Evolutionary conservation across 441 rosid genomes (phyloP).

Genomic region (Bruguiera hainesii): DNA sequence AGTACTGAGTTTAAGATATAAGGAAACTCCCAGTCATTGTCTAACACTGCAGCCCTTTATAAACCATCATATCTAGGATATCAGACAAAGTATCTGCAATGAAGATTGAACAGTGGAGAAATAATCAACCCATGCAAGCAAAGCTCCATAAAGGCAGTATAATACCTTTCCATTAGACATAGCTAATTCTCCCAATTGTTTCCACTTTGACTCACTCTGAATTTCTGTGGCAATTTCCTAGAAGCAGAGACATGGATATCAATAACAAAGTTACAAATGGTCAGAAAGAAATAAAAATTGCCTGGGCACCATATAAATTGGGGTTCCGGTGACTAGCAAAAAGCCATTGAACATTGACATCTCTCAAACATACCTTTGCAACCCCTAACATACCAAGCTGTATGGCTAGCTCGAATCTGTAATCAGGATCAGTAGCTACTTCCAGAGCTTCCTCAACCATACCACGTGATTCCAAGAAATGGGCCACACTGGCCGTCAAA

Average conservation of each 20-base stretch:
- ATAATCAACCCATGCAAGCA: slow-evolving; percentile 5
- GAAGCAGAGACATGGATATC: slow-evolving; percentile 15
- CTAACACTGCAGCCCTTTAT: not conserved
- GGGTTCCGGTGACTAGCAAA: slow-evolving; percentile 6
- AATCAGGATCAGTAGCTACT: slow-evolving; percentile 95
- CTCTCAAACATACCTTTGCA: slow-evolving; percentile 63
- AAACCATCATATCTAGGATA: not conserved
- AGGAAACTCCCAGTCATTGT: too few relatives aligned
- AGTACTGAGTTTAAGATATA: too few relatives aligned
- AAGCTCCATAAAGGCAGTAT: slow-evolving; percentile 1
- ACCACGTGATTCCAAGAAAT: slow-evolving; percentile 94
- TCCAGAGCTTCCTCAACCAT: slow-evolving; percentile 96
- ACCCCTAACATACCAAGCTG: slow-evolving; percentile 88
- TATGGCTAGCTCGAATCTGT: slow-evolving; percentile 91
- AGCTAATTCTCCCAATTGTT: slow-evolving; percentile 94
- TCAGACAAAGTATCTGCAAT: not conserved
- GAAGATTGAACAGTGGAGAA: not conserved
- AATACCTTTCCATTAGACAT: slow-evolving; percentile 95
- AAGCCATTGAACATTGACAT: not conserved
- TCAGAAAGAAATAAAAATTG: slow-evolving; percentile 7
- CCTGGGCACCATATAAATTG: slow-evolving; percentile 11
- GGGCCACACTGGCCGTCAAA: slow-evolving; percentile 74
- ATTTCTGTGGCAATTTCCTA: slow-evolving; percentile 86
- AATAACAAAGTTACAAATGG: slow-evolving; percentile 5
- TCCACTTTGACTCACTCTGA: slow-evolving; percentile 94